Evolutionary conservation across 2,329 filamentous ascomycete genomes (phyloP).

Genomic region (Helotiales sp.): DNA sequence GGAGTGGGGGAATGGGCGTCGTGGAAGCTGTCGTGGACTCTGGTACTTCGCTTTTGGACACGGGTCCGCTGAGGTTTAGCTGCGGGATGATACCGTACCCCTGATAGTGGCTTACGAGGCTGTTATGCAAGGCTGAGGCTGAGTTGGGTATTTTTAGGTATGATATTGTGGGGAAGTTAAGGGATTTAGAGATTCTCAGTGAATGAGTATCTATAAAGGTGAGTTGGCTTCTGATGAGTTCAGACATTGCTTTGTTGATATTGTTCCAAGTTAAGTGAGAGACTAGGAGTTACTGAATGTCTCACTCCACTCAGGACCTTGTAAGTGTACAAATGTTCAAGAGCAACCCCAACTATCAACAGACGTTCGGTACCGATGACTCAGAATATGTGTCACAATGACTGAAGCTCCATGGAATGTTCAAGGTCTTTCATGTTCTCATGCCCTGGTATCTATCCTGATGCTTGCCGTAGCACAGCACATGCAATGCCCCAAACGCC

Average conservation of each 20-base stretch:
- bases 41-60: conserved; percentile 1
- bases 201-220: no score
- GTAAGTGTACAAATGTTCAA: neutral
- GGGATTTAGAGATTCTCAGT: no score
- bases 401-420: no score
- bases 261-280: neutral
- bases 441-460: neutral
- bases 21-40: neutral
- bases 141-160: neutral
- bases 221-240: neutral
- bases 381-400: no score
- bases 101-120: neutral
- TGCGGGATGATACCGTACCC: neutral
- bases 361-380: no score
- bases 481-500: conserved; percentile 3
- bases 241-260: neutral
- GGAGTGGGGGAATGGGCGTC: neutral
- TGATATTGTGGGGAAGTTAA: neutral
- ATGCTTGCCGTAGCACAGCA: conserved; percentile 5
- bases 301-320: neutral
- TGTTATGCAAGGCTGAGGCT: neutral
- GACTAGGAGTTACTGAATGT: neutral
- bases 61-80: neutral
- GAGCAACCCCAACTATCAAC: neutral
- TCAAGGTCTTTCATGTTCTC: neutral